phyloP scores from a whole-genome alignment of 1,284 basidiomycete genomes.

The Fomitopsis palustris region DNA sequence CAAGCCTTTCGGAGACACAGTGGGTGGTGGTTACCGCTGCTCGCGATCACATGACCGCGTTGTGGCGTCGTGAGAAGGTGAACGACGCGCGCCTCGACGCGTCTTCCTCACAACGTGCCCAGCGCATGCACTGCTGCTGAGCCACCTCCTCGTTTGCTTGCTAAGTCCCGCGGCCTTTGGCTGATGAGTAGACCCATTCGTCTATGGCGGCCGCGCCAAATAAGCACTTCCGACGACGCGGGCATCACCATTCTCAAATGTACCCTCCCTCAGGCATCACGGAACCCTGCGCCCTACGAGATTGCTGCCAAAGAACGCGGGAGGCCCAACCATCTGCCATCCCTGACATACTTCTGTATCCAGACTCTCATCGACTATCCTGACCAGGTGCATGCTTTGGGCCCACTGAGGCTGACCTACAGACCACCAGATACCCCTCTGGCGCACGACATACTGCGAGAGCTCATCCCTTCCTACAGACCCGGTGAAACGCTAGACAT shows the following conservation, averaged over 20 bases:
- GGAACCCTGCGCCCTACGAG: conserved; percentile 25
- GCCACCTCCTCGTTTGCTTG: not conserved
- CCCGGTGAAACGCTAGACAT: conserved; percentile 23
- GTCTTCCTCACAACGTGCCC: not conserved
- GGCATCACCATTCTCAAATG: conserved; percentile 34
- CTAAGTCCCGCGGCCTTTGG: not conserved
- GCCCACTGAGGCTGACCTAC: conserved; percentile 28
- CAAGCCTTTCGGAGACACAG: too few species aligned
- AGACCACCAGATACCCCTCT: conserved; percentile 15
- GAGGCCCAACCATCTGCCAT: conserved; percentile 27
- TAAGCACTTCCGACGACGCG: conserved; percentile 32
- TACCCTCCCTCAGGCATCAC: conserved; percentile 18
- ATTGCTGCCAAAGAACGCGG: not conserved
- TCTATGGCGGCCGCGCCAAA: conserved; percentile 22
- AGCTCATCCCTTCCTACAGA: conserved; percentile 32
- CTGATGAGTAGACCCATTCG: conserved; percentile 25
- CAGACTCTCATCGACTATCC: conserved; percentile 31
- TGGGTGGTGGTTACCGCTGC: not conserved
- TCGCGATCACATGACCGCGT: not conserved
- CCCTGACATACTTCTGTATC: conserved; percentile 39
- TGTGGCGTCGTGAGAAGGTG: not conserved
- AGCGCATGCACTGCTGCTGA: not conserved
- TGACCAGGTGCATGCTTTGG: conserved; percentile 35
- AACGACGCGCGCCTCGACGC: not conserved
- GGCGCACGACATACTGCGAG: conserved; percentile 33